phyloP scores from a whole-genome alignment of 169 alveolate species.

The Neospora caninum region DNA sequence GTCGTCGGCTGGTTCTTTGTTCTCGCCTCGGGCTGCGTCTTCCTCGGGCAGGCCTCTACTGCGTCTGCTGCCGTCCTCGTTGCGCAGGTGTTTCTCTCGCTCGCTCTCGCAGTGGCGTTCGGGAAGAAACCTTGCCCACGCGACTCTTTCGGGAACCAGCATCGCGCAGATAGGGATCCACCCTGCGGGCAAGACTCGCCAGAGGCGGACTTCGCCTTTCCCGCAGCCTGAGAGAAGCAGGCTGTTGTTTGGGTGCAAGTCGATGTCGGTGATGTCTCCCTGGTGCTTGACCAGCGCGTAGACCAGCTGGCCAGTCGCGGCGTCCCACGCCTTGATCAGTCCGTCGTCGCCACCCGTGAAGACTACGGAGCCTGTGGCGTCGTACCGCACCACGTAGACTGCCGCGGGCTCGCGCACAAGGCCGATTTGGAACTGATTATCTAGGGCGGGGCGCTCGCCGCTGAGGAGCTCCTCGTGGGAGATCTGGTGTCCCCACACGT shows the following conservation, averaged over 20 bases:
- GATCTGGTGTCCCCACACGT: constrained; percentile 61
- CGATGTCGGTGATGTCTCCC: constrained; percentile 79
- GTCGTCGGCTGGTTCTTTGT: constrained; percentile 1
- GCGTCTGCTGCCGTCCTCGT: background rate
- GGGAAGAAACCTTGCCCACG: constrained; percentile 40
- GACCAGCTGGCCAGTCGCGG: constrained; percentile 77
- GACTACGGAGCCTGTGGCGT: constrained; percentile 76
- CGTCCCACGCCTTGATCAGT: constrained; percentile 80
- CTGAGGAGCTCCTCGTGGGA: constrained; percentile 38
- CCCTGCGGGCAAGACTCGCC: constrained; percentile 52
- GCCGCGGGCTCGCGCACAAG: constrained; percentile 63
- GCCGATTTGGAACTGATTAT: constrained; percentile 30
- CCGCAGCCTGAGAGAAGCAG: constrained; percentile 80
- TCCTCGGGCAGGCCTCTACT: background rate
- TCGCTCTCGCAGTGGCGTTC: background rate
- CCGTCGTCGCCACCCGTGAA: constrained; percentile 86
- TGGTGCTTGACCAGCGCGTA: constrained; percentile 77
- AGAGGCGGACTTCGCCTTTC: constrained; percentile 63
- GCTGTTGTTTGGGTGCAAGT: constrained; percentile 78
- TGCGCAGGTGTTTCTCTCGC: background rate
- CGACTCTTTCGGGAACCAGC: constrained; percentile 17
- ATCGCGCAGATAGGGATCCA: constrained; percentile 41
- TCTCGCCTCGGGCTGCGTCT: background rate
- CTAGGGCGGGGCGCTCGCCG: background rate
- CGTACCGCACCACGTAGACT: constrained; percentile 49